Evolutionary conservation across 2,329 filamentous ascomycete species (phyloP), one percentile per base, ranked within the genome.

Genomic region (Trichoderma atrobrunneum): DNA sequence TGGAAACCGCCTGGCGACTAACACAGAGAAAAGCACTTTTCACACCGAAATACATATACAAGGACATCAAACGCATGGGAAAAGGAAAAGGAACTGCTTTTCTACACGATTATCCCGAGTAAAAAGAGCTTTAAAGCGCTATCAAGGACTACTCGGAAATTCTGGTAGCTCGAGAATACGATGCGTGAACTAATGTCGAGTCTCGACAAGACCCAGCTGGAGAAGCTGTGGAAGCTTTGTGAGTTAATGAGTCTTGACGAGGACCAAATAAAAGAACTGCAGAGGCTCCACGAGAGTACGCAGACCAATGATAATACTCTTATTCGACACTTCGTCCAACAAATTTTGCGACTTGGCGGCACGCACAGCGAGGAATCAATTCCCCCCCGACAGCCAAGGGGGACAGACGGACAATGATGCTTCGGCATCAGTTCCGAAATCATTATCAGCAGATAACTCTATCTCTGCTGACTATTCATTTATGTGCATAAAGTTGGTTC

Each of bases 61-160:
- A 1, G 7, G 16, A 0, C 16, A 10, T 10, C 3, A 7, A n/a
- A n/a, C 39, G 18, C 3, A 7, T 18, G 3, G 16, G 16, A 3
- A 43, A 43, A 18, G 18, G 7, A 14, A 43, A 7, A 43, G 3
- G 1, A 7, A 8, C 39, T n/a, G 3, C 7, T 10, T 0, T 4
- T 43, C 7, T 43, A 43, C 3, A 43, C 39, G 3, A n/a, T 4
- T 43, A 43, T 10, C 39, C 16, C 36, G 2, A 8, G 7, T 43
- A 43, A 7, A 43, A 43, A 18, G 36, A 43, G 36, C 36, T 39
- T 5, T 14, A 14, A 14, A 36, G 34, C 12, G 34, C 4, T 36
- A 18, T 8, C 7, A 18, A 39, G 16, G 36, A 39, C 36, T 6
- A 39, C 7, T 39, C 0, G 3, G 36, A 39, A 0, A 18, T 39